Evolutionary conservation across 2,329 filamentous ascomycete genomes (phyloP).

Genomic region (Fusarium algeriense): DNA sequence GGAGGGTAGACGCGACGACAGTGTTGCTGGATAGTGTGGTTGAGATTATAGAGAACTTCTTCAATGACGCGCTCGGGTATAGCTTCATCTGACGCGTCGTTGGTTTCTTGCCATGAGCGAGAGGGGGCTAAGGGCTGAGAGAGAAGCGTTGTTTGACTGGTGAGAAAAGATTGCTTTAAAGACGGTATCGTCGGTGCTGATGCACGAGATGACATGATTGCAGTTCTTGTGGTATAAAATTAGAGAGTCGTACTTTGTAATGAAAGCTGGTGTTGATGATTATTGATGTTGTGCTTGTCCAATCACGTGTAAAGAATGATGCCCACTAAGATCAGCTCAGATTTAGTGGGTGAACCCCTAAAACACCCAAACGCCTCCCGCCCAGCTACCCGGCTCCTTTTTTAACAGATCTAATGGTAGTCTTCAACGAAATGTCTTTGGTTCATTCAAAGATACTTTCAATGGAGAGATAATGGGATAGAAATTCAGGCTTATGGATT

Average conservation of each 20-base stretch:
- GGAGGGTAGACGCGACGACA: conserved; percentile 74
- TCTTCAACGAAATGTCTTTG: not conserved
- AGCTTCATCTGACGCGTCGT: conserved; percentile 56
- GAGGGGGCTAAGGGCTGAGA: conserved; percentile 70
- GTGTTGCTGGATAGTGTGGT: conserved; percentile 74
- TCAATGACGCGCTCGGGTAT: conserved; percentile 65
- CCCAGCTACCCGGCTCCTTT: no score
- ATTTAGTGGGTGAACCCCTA: not conserved
- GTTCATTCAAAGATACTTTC: not conserved
- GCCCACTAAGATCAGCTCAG: not conserved
- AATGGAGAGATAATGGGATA: no score
- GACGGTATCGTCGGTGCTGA: conserved; percentile 67
- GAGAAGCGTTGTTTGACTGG: conserved; percentile 71
- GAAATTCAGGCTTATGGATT: not conserved
- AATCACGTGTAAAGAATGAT: conserved; percentile 24
- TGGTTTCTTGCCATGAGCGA: conserved; percentile 63
- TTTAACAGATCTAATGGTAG: not conserved
- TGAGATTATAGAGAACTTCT: conserved; percentile 69
- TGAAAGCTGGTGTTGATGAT: not conserved
- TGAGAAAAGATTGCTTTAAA: conserved; percentile 74
- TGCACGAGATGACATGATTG: conserved; percentile 26
- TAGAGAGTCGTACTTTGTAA: not conserved
- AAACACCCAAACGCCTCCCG: not conserved
- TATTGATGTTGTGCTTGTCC: conserved; percentile 17
- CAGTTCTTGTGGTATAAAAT: not conserved